These are phyloP conservation scores for Sporisorium reilianum DNA, from an alignment of 1,284 basidiomycete species.

Conservation along the genomic window DNA sequence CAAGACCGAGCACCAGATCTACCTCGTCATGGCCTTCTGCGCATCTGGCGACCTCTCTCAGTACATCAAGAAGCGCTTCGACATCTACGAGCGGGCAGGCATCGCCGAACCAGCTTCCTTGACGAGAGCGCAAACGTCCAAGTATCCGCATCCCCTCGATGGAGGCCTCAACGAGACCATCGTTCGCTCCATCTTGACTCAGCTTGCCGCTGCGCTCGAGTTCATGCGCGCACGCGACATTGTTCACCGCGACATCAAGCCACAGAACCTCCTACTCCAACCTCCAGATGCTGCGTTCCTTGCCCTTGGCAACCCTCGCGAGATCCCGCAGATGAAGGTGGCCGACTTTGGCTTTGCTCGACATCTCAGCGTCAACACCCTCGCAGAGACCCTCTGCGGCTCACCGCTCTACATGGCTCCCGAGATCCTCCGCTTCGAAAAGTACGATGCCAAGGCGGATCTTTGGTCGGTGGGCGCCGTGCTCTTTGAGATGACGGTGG, in stretches of 20 bases:
- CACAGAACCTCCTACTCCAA: conserved; percentile 91
- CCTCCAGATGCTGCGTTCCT: conserved; percentile 84
- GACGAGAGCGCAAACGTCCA: conserved; percentile 67
- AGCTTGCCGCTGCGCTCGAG: conserved; percentile 93
- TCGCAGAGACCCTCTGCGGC: conserved; percentile 97
- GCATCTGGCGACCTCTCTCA: conserved; percentile 93
- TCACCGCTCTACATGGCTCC: conserved; percentile 99
- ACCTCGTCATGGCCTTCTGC: conserved; percentile 98
- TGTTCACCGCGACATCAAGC: conserved; percentile 97
- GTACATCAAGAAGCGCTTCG: conserved; percentile 78
- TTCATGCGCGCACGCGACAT: conserved; percentile 90
- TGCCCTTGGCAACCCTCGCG: conserved; percentile 85
- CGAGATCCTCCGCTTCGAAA: conserved; percentile 95
- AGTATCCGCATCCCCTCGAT: conserved; percentile 88
- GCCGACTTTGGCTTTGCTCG: conserved; percentile 99
- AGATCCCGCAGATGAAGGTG: conserved; percentile 71
- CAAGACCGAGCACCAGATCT: conserved; percentile 91
- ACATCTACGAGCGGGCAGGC: conserved; percentile 50
- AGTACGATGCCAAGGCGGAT: conserved; percentile 97
- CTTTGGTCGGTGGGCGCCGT: conserved; percentile 98
- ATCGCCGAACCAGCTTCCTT: conserved; percentile 21
- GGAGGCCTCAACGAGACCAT: conserved; percentile 92
- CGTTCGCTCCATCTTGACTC: conserved; percentile 90
- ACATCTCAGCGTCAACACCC: conserved; percentile 86
- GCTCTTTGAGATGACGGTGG: conserved; percentile 93